These are phyloP conservation scores for Boletellus emodensis DNA, from an alignment of 768 basidiomycete species.

Conservation along the genomic window DNA sequence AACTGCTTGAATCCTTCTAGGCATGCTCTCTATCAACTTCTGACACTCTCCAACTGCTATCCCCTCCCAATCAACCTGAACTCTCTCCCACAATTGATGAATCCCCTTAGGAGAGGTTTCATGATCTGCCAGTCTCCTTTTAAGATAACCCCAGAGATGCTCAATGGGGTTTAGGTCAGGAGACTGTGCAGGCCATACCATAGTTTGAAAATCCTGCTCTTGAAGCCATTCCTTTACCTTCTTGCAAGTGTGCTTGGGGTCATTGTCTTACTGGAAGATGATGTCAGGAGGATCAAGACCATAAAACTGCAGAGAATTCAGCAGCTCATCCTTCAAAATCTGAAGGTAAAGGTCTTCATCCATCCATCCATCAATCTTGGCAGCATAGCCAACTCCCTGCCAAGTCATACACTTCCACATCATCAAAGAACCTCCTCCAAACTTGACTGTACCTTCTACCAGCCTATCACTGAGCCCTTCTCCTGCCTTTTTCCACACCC, in stretches of 20 bases:
- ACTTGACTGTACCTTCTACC: background rate
- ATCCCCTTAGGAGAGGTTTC: too few species aligned
- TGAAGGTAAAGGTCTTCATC: background rate
- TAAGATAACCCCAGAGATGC: too few species aligned
- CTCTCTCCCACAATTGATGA: too few species aligned
- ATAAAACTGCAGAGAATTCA: background rate
- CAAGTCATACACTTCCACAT: background rate
- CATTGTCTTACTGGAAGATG: constrained; percentile 4
- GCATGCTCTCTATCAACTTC: too few species aligned
- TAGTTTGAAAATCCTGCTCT: background rate
- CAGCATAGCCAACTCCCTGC: background rate
- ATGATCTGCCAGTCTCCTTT: too few species aligned
- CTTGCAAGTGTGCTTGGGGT: background rate
- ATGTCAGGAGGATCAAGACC: background rate
- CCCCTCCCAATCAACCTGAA: too few species aligned
- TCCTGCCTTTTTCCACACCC: background rate
- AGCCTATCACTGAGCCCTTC: background rate
- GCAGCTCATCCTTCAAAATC: constrained; percentile 2
- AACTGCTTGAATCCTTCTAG: too few species aligned
- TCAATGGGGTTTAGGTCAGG: background rate
- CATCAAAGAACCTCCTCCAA: background rate
- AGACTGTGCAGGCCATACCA: background rate
- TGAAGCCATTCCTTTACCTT: background rate
- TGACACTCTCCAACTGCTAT: too few species aligned
- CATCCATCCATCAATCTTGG: constrained; percentile 1